These are phyloP conservation scores for Emmonsiellopsis sp. DNA, from an alignment of 2,329 filamentous ascomycete genomes.

Conservation along the genomic window DNA sequence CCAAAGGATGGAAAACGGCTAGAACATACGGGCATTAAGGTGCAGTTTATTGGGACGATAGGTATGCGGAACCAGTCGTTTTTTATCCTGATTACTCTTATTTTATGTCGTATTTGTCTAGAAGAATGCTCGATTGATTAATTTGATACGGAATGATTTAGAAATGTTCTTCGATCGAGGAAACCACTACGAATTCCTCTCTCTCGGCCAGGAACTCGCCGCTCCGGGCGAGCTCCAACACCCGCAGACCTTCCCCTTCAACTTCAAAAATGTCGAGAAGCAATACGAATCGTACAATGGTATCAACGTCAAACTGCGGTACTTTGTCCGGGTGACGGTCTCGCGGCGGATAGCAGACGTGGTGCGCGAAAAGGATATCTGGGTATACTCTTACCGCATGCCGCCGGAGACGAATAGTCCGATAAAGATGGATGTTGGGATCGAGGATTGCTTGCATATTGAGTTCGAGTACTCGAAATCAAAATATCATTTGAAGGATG, in stretches of 20 bases:
- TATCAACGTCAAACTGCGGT: conserved; percentile 98
- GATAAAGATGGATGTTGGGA: conserved; percentile 99
- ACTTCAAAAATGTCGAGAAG: conserved; percentile 99
- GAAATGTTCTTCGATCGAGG: conserved; percentile 99
- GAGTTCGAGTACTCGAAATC: conserved; percentile 99
- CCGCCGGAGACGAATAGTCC: conserved; percentile 95
- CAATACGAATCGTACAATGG: conserved; percentile 99
- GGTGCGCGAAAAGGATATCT: conserved; percentile 97
- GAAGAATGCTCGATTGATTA: conserved; percentile 3
- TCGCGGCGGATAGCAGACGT: conserved; percentile 96
- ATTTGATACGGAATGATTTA: conserved; percentile 27
- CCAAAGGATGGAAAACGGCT: conserved; percentile 97
- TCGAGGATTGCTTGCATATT: conserved; percentile 97
- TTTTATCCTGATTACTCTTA: not conserved
- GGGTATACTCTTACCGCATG: conserved; percentile 98
- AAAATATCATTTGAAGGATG: conserved; percentile 98
- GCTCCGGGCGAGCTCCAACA: conserved; percentile 96
- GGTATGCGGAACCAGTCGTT: conserved; percentile 45
- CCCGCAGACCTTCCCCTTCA: conserved; percentile 97
- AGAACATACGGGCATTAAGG: conserved; percentile 98
- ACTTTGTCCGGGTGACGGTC: conserved; percentile 95
- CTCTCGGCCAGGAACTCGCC: conserved; percentile 90
- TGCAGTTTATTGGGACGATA: conserved; percentile 98
- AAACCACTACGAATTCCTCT: conserved; percentile 98
- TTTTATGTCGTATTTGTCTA: not conserved